phyloP scores from a whole-genome alignment of 495 filamentous ascomycete species.

The Ascodesmis nigricans region DNA sequence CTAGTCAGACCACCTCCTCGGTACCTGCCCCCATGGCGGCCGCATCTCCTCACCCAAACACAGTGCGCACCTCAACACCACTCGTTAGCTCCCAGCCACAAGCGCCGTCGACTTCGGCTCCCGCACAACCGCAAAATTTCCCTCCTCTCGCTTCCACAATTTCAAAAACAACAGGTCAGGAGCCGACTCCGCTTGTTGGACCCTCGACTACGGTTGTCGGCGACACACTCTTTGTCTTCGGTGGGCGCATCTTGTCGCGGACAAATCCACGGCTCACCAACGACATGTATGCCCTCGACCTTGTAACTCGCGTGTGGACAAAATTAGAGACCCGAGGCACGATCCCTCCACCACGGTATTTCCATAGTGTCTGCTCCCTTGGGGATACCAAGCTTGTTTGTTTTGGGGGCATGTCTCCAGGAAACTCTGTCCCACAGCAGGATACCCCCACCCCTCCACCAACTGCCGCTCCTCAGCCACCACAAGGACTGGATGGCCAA shows the following conservation, averaged over 20 bases:
- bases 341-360: conserved; percentile 76
- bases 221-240: conserved; percentile 91
- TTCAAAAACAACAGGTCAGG: conserved; percentile 57
- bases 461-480: conserved; percentile 25
- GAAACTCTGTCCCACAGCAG: conserved; percentile 10
- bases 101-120: conserved; percentile 5
- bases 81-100: neutral
- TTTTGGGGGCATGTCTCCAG: conserved; percentile 94
- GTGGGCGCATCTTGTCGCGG: conserved; percentile 66
- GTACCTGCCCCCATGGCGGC: too few species aligned
- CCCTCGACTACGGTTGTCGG: conserved; percentile 87
- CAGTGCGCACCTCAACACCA: conserved; percentile 14
- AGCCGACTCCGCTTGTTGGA: conserved; percentile 77
- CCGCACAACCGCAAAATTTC: conserved; percentile 19
- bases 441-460: conserved; percentile 11
- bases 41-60: too few species aligned
- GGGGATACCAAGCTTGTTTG: conserved; percentile 93
- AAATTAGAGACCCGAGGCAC: conserved; percentile 69
- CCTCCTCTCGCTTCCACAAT: conserved; percentile 20
- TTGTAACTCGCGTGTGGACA: conserved; percentile 78
- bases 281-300: conserved; percentile 79
- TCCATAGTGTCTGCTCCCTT: conserved; percentile 80
- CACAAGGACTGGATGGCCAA: conserved; percentile 46
- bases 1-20: too few species aligned
- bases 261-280: conserved; percentile 58